Conservation (phyloP, 2,329 filamentous ascomycete species). For the Dactylellina parvicollis region DNA sequence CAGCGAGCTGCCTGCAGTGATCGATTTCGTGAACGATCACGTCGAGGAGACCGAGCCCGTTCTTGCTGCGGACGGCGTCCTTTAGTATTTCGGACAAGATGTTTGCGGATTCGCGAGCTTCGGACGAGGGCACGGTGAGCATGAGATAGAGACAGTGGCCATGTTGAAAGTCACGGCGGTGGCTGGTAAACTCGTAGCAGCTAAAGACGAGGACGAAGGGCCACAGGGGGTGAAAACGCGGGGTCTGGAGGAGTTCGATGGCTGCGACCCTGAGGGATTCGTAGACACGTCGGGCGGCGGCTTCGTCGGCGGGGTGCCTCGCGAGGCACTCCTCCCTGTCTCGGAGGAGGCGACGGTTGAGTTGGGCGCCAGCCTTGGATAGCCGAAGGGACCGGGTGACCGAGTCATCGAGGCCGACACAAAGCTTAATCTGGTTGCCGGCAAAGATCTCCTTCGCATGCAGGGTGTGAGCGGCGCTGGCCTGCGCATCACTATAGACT, state of each 20-base stretch:
- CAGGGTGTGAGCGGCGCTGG: slow-evolving; percentile 17
- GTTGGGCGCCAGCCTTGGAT: slow-evolving; percentile 42
- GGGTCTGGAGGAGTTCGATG: slow-evolving; percentile 13
- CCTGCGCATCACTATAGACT: slow-evolving; percentile 36
- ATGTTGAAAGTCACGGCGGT: slow-evolving; percentile 43
- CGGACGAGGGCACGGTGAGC: slow-evolving; percentile 28
- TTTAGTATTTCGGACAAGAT: slow-evolving; percentile 4
- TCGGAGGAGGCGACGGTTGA: slow-evolving; percentile 34
- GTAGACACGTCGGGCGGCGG: slow-evolving; percentile 22
- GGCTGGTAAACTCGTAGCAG: slow-evolving; percentile 51
- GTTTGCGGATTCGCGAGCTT: not conserved
- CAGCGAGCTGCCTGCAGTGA: not conserved
- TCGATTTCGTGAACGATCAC: slow-evolving; percentile 41
- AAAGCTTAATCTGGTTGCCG: slow-evolving; percentile 50
- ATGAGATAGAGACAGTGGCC: slow-evolving; percentile 50
- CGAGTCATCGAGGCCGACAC: slow-evolving; percentile 37
- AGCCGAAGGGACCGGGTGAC: slow-evolving; percentile 43
- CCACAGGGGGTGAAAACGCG: slow-evolving; percentile 17
- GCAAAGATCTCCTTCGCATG: slow-evolving; percentile 46
- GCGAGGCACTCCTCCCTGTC: slow-evolving; percentile 38
- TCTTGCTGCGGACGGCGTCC: slow-evolving; percentile 10
- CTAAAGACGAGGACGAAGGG: slow-evolving; percentile 45
- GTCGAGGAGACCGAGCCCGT: slow-evolving; percentile 10
- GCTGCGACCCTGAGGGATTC: slow-evolving; percentile 1
- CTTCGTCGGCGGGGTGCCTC: slow-evolving; percentile 30